Conservation (phyloP, 495 filamentous ascomycete species). For the Aspergillus asperescens region DNA sequence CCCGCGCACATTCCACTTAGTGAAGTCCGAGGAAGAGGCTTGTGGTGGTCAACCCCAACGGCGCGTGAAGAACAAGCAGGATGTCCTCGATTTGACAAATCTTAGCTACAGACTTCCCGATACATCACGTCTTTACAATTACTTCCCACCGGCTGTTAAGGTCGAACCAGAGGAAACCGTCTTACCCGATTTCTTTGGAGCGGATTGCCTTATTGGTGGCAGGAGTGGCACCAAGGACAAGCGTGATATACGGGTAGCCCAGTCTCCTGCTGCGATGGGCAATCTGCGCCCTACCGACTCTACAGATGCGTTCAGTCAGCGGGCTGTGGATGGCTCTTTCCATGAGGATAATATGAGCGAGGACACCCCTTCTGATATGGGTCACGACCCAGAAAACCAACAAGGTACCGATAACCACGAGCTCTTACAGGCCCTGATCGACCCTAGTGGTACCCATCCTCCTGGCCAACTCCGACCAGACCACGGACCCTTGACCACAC, state of each 20-base stretch:
- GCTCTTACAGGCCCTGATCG: constrained; percentile 3
- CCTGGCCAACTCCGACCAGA: too few relatives aligned
- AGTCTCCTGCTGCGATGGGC: not conserved
- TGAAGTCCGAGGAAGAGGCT: constrained; percentile 31
- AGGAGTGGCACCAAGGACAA: not conserved
- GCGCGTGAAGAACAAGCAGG: constrained; percentile 12
- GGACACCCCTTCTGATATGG: constrained; percentile 12
- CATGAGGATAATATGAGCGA: constrained; percentile 16
- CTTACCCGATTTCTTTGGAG: constrained; percentile 29
- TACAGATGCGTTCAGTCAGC: constrained; percentile 19
- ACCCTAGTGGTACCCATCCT: constrained; percentile 2
- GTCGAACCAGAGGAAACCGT: constrained; percentile 18
- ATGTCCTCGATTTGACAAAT: constrained; percentile 31
- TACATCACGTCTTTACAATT: constrained; percentile 27
- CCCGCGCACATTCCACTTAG: constrained; percentile 40
- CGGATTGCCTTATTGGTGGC: constrained; percentile 22
- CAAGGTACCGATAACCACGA: not conserved
- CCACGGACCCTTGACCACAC: constrained; percentile 16
- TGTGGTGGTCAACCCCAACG: constrained; percentile 40
- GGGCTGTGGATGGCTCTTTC: constrained; percentile 21
- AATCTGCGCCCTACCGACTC: constrained; percentile 16
- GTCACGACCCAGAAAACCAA: constrained; percentile 4
- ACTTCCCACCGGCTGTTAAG: constrained; percentile 22
- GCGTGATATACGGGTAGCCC: not conserved
- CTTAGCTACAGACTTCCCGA: constrained; percentile 22